Base-by-base conservation (phyloP, 495 filamentous ascomycete species). In the Glutinoglossum americanum region DNA sequence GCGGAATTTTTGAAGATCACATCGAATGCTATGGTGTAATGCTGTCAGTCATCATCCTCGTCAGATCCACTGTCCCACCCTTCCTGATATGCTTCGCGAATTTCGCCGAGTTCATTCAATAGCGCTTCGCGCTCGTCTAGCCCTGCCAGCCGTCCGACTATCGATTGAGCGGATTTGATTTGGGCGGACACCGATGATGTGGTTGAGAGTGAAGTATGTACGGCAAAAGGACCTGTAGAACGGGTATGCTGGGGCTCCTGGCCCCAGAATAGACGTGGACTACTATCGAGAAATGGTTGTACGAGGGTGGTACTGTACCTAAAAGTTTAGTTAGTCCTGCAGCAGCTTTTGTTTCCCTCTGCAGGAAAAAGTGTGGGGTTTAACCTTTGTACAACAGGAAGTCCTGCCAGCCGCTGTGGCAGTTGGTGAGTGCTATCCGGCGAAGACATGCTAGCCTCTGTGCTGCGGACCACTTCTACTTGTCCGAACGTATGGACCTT, bases 31-130 rank as follows among this genome's bases (percentile, higher is more conserved):
- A 6, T 23, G 25, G 9, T 30, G 39, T 54, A n/a, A 25, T 58
- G 21, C 25, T 39, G 54, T 71, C 63, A 83, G 60, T 90, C 89
- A 61, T 89, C 84, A 39, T 84, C 87, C 11, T 81, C 80, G 51
- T 94, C 88, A 51, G 80, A 84, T 57, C 81, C 89, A 68, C 85
- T 89, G 39, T 80, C 78, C 87, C 88, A 97, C 0, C 88, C 90
- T 54, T 89, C 85, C 63, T 87, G 81, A 64, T 94, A 97, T 59
- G 81, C 82, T 64, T 94, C 90, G 11, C 83, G 80, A 58, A 96
- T 82, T 62, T 85, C 84, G 48, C 81, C 81, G 28, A 98, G 72
- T n/a, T 86, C 82, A 62, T 94, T 89, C 6, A 79, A 76, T 35
- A 98, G 73, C 13, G 72, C 74, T 69, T 98, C 92, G 11, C 84